Percentiles rank a stretch among this genome's conserved stretches.
Conservation (phyloP, 768 basidiomycete genomes). For the Omphalotus guepiniiformis region DNA sequence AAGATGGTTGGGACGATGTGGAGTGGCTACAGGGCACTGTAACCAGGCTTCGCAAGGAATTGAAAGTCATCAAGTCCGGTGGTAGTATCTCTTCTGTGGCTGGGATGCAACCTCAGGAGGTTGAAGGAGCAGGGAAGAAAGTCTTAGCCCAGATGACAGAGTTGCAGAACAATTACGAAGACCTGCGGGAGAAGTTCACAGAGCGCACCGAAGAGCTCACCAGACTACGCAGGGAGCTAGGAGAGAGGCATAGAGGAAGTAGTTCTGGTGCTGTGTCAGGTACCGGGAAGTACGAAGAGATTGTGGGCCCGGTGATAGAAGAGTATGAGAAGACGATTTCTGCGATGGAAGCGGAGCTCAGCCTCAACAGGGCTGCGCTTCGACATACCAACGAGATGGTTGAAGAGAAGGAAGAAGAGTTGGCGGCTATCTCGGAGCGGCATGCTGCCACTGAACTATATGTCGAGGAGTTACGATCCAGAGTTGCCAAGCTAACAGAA, state of each 20-base stretch:
- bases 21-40: slow-evolving; percentile 93
- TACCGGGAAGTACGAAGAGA: slow-evolving; percentile 82
- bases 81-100: slow-evolving; percentile 21
- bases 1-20: slow-evolving; percentile 98
- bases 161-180: slow-evolving; percentile 82
- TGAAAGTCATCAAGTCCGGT: slow-evolving; percentile 76
- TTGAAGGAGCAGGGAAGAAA: slow-evolving; percentile 69
- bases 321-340: slow-evolving; percentile 98
- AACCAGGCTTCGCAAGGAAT: slow-evolving; percentile 78
- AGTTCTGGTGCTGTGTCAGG: slow-evolving; percentile 59
- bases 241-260: slow-evolving; percentile 63
- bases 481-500: slow-evolving; percentile 81
- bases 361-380: slow-evolving; percentile 80
- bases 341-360: slow-evolving; percentile 91
- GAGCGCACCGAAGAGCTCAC: slow-evolving; percentile 88
- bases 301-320: slow-evolving; percentile 95
- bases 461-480: slow-evolving; percentile 76
- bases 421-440: slow-evolving; percentile 59
- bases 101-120: slow-evolving; percentile 24
- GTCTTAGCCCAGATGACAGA: slow-evolving; percentile 78
- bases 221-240: slow-evolving; percentile 71
- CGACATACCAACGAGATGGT: slow-evolving; percentile 90
- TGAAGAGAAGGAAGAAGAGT: slow-evolving; percentile 85
- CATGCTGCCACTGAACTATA: slow-evolving; percentile 81
- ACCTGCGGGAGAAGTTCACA: slow-evolving; percentile 77